Base-by-base conservation (phyloP, 176 grass and related monocot species). In the Juncus effusus region DNA sequence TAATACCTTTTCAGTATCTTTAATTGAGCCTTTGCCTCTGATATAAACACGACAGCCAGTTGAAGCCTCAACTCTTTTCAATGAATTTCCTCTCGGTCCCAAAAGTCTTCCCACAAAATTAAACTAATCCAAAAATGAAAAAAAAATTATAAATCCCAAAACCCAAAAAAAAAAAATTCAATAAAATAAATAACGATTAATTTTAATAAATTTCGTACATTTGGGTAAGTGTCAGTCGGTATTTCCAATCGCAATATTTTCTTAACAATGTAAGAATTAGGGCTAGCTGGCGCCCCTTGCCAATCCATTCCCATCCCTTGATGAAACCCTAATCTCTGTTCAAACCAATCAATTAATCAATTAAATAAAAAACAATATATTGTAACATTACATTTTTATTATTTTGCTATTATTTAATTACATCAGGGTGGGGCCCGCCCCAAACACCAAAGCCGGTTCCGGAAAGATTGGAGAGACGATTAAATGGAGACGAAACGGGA, bases 41-140 rank as follows among this genome's bases (percentile, higher is more conserved):
- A 97, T 97, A 73, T 89, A 97, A 82, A 97, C 88, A 73, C 94
- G 94, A 59, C 94, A 97, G 38, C 94, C 94, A 8, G 94, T 89
- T 56, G 94, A 89, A 72, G 83, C 75, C 77, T 97, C 94, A 36
- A 97, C 84, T 80, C 94, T 86, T 82, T 97, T 97, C 51, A 97
- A 70, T 12, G 94, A 97, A 82, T 97, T 97, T 37, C 92, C 92
- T 35, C 85, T 92, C 60, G 94, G 94, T 42, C 94, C 94, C 53
- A 97, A 88, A 89, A 97, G 94, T 49, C 94, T 88, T 7, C 94
- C 85, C 42, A 97, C 90, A 78, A 97, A 97, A 89, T 97, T 97
- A 69, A 89, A 97, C 94, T 97, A 77, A 62, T 77, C 4, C 13
- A 64, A 76, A 54, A 54, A 67, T 19, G 0, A 16, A 38, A 72